Evolutionary conservation across 345 rosid species (phyloP), one percentile per base, ranked within the genome.

Genomic region (Arabis alpina): DNA sequence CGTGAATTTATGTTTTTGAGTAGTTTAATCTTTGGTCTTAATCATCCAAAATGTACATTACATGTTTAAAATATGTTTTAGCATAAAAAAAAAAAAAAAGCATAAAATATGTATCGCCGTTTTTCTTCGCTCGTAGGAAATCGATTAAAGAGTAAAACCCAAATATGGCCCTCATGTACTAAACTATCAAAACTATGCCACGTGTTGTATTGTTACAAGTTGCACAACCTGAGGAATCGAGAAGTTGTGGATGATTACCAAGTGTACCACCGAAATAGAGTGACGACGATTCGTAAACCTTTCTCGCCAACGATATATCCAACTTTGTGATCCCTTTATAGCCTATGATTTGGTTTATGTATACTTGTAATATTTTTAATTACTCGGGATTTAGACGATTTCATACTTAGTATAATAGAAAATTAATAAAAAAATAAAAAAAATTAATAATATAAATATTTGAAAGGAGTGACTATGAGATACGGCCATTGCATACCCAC

Each of bases 101-200:
- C 23, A 19, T 19, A 19, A 32, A 6, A 51, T 13, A n/a, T 3
- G 39, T 10, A 25, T 24, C 53, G 69, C 75, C 68, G 75, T 45
- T 23, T 66, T 71, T 6, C 75, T 71, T 71, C 68, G 6, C 42
- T 4, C 6, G 55, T 23, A 71, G 62, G 75, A 71, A 71, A 71
- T 54, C 40, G 61, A 53, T 10, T 27, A 40, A 51, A 70, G 34
- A 51, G 24, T 48, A 15, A n/a, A n/a, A n/a, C n/a, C n/a, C n/a
- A n/a, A n/a, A 67, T 45, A 24, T 8, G 39, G 39, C 13, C 8
- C 4, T 19, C 23, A 19, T 19, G 23, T 0, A 19, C 23, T 19
- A 19, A 19, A 19, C 23, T 19, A 19, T 19, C 23, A 19, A 19
- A 19, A 19, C 23, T 19, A 19, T 19, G 23, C 23, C 23, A 71